These are phyloP conservation scores for Xylariaceae sp. DNA, from an alignment of 2,329 filamentous ascomycete species.

Conservation along the genomic window DNA sequence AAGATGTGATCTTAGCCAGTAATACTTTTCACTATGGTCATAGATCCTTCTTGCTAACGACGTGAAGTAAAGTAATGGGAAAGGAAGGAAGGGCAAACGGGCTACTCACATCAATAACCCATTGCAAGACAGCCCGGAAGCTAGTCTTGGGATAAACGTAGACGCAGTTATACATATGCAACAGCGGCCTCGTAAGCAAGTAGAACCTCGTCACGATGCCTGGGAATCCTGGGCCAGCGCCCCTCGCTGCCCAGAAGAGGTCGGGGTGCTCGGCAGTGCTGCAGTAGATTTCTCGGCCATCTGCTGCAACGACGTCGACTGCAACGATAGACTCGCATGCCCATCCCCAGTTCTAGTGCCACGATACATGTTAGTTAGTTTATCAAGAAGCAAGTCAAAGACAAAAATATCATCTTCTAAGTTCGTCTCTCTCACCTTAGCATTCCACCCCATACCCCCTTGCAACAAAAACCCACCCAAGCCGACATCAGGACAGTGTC, in stretches of 20 bases:
- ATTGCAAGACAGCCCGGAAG: slow-evolving; percentile 43
- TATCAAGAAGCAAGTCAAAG: too few relatives aligned
- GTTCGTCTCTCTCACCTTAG: slow-evolving; percentile 39
- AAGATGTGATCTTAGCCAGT: slow-evolving; percentile 1
- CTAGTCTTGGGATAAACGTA: slow-evolving; percentile 46
- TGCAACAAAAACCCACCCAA: slow-evolving; percentile 54
- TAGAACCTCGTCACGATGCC: slow-evolving; percentile 50
- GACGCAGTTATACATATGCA: slow-evolving; percentile 32
- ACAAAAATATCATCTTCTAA: too few relatives aligned
- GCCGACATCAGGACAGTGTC: slow-evolving; percentile 54
- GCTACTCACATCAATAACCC: slow-evolving; percentile 42
- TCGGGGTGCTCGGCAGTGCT: slow-evolving; percentile 39
- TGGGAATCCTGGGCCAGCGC: slow-evolving; percentile 49
- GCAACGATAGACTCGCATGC: slow-evolving; percentile 45
- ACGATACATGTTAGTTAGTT: neutral
- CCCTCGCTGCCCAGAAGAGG: slow-evolving; percentile 47
- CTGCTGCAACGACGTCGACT: slow-evolving; percentile 46
- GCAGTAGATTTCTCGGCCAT: slow-evolving; percentile 36
- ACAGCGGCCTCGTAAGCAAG: slow-evolving; percentile 36
- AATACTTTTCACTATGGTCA: too few relatives aligned
- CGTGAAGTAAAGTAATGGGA: too few relatives aligned
- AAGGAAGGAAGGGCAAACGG: too few relatives aligned
- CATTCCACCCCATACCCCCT: slow-evolving; percentile 58
- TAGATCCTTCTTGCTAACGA: too few relatives aligned
- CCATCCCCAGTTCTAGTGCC: slow-evolving; percentile 55